Percentiles rank a stretch among this genome's conserved stretches.
phyloP scores from a whole-genome alignment of 495 filamentous ascomycete genomes.

The Neurospora tetraspora region DNA sequence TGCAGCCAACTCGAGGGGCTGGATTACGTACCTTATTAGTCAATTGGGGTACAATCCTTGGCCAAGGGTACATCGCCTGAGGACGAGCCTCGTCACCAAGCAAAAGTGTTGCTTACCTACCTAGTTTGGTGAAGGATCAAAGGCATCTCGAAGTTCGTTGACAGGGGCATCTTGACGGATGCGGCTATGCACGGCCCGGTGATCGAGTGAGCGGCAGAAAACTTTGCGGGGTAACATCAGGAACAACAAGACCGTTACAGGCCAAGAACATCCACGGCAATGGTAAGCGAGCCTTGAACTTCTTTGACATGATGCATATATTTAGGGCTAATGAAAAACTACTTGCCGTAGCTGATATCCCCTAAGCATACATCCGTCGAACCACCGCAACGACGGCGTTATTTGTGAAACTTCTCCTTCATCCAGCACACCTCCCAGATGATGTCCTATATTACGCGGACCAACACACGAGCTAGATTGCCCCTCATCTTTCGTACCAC shows the following conservation, averaged over 20 bases:
- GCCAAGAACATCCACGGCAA: not conserved
- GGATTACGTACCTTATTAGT: not conserved
- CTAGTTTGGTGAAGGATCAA: not conserved
- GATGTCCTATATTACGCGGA: not conserved
- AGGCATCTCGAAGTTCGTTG: not conserved
- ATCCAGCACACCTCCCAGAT: not conserved
- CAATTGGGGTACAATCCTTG: not conserved
- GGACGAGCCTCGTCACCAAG: not conserved
- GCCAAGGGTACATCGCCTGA: not conserved
- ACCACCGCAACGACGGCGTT: not conserved
- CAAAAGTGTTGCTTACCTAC: not conserved
- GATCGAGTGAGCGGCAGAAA: not conserved
- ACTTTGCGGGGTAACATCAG: not conserved
- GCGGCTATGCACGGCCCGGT: not conserved
- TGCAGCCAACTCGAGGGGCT: not conserved
- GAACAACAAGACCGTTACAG: not conserved
- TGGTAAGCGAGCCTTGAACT: not conserved
- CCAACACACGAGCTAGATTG: not conserved
- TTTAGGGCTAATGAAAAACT: not conserved
- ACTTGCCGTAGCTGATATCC: not conserved
- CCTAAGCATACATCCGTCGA: not conserved
- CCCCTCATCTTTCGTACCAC: not conserved
- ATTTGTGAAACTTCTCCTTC: not conserved
- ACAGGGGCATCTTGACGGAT: not conserved
- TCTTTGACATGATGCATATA: not conserved